A percentile compares a stretch with the other conserved stretches of the same genome.
Conservation (phyloP, 1,139 yeast genomes). For the Blastobotrys aristatus region DNA sequence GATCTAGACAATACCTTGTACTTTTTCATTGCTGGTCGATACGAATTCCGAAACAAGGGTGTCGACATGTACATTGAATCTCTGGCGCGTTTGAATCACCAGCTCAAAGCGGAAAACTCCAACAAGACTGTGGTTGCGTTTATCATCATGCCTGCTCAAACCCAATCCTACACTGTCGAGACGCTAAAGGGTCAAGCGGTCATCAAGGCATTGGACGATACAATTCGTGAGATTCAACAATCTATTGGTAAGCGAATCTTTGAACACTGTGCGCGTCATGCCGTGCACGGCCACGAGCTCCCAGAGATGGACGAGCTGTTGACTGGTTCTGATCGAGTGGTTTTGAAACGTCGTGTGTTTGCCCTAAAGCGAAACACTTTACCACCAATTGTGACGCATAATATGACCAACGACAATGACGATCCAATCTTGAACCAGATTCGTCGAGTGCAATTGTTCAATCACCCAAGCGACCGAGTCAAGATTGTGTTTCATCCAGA, state of each 20-base stretch:
- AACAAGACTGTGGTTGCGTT: conserved; percentile 96
- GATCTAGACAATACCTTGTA: conserved; percentile 90
- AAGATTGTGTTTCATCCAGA: conserved; percentile 97
- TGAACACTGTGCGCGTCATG: conserved; percentile 84
- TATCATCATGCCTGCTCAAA: conserved; percentile 95
- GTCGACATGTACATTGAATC: conserved; percentile 93
- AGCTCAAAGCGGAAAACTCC: conserved; percentile 73
- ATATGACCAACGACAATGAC: conserved; percentile 85
- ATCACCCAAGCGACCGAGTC: conserved; percentile 84
- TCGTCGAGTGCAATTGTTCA: conserved; percentile 86
- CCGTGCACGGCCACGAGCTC: conserved; percentile 56
- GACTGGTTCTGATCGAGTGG: conserved; percentile 82
- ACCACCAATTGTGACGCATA: conserved; percentile 98
- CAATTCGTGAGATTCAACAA: conserved; percentile 84
- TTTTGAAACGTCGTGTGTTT: conserved; percentile 86
- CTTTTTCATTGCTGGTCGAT: conserved; percentile 95
- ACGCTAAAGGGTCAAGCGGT: conserved; percentile 96
- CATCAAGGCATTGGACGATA: conserved; percentile 80
- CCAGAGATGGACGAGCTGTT: conserved; percentile 75
- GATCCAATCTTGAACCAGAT: conserved; percentile 93
- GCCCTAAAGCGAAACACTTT: conserved; percentile 83
- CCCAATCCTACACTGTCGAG: conserved; percentile 91
- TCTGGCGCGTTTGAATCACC: conserved; percentile 85
- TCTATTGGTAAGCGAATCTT: conserved; percentile 83
- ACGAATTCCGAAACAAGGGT: conserved; percentile 95